phyloP scores from a whole-genome alignment of 2,329 filamentous ascomycete species.

The Beauveria scarabaeidicola region DNA sequence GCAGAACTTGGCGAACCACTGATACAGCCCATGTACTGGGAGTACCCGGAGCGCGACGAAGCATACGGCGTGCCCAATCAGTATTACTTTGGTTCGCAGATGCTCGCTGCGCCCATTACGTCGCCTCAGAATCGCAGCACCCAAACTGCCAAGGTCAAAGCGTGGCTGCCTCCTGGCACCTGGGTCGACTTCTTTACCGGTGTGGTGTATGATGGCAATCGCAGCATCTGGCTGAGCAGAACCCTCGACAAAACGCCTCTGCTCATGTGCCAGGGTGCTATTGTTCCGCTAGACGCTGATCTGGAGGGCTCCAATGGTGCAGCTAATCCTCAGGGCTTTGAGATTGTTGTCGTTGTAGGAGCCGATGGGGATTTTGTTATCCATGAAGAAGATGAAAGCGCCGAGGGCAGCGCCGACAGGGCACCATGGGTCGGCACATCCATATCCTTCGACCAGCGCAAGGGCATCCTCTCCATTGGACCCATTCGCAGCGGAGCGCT shows the following conservation, averaged over 20 bases:
- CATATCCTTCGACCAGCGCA: conserved; percentile 11
- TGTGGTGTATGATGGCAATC: conserved; percentile 47
- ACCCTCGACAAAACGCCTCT: conserved; percentile 42
- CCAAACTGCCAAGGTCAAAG: conserved; percentile 37
- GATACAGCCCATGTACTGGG: conserved; percentile 56
- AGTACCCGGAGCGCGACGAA: conserved; percentile 39
- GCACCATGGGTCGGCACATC: conserved; percentile 2
- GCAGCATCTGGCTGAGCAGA: conserved; percentile 43
- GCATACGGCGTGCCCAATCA: conserved; percentile 50
- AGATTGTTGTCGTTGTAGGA: conserved; percentile 40
- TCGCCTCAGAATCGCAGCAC: conserved; percentile 38
- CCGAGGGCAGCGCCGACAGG: not conserved
- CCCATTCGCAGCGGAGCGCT: conserved; percentile 3
- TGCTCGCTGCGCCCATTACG: conserved; percentile 50
- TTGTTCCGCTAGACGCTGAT: conserved; percentile 45
- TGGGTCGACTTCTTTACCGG: conserved; percentile 52
- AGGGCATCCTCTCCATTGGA: conserved; percentile 8
- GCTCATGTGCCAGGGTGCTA: conserved; percentile 46
- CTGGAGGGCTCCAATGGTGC: conserved; percentile 36
- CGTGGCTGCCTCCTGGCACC: conserved; percentile 48
- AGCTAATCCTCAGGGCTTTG: conserved; percentile 36
- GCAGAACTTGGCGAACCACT: conserved; percentile 40
- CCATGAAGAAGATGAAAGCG: conserved; percentile 33
- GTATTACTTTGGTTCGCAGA: conserved; percentile 48
- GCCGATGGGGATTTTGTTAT: conserved; percentile 40